Percentiles rank a stretch among this genome's conserved stretches.
Evolutionary conservation across 164 flowering plant genomes (phyloP).

Genomic region (Dillenia turbinata): DNA sequence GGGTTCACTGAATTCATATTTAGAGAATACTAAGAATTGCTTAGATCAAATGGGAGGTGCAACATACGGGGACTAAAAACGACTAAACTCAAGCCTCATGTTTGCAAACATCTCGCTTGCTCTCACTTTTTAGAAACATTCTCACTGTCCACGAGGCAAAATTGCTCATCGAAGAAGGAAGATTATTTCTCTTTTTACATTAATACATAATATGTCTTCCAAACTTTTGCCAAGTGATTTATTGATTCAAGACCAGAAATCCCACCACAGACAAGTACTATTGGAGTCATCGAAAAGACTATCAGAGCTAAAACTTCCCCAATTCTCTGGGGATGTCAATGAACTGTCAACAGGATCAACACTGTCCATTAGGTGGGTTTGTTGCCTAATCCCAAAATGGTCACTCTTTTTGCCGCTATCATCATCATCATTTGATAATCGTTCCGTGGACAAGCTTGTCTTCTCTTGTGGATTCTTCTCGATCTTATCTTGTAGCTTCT

Average conservation of each 20-base stretch:
- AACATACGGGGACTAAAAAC: too few relatives aligned
- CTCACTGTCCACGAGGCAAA: too few relatives aligned
- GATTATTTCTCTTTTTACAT: too few relatives aligned
- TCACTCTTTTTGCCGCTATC: slow-evolving; percentile 18
- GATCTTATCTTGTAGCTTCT: slow-evolving; percentile 32
- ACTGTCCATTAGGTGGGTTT: slow-evolving; percentile 6
- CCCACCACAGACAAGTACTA: slow-evolving; percentile 49
- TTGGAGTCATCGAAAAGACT: slow-evolving; percentile 32
- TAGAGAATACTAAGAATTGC: too few relatives aligned
- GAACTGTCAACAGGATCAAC: slow-evolving; percentile 20
- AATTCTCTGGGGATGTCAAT: slow-evolving; percentile 29
- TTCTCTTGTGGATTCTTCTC: slow-evolving; percentile 24
- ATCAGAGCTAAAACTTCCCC: slow-evolving; percentile 29
- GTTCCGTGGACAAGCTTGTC: slow-evolving; percentile 13
- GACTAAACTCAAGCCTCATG: too few relatives aligned
- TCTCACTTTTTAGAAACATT: too few relatives aligned
- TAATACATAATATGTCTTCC: too few relatives aligned
- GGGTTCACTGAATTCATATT: too few relatives aligned
- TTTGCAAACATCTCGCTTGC: too few relatives aligned
- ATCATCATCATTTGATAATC: slow-evolving; percentile 13
- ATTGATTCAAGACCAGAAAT: slow-evolving; percentile 16
- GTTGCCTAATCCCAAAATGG: slow-evolving; percentile 16
- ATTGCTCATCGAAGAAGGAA: too few relatives aligned
- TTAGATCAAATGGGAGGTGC: too few relatives aligned
- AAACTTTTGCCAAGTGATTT: too few relatives aligned